A percentile compares a stretch with the other conserved stretches of the same genome.
Evolutionary conservation across 2,329 filamentous ascomycete genomes (phyloP).

Genomic region (Pseudocercospora pini-densiflorae): DNA sequence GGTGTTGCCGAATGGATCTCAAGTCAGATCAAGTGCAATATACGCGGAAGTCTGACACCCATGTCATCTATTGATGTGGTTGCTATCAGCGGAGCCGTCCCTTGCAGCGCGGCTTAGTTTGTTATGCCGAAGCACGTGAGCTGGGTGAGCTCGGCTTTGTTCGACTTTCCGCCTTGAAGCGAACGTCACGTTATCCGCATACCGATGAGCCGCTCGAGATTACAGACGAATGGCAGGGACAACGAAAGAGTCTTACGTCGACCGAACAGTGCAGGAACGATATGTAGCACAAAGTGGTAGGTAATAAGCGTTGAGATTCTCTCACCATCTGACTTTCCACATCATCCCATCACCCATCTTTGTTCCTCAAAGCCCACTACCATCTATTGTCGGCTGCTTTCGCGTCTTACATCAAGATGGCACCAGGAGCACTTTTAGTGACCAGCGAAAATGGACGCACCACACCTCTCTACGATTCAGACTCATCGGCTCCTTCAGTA

Average conservation of each 20-base stretch:
- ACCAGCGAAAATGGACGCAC: constrained; percentile 37
- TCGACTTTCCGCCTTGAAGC: constrained; percentile 6
- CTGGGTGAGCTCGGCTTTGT: constrained; percentile 7
- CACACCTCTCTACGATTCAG: constrained; percentile 28
- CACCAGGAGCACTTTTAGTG: constrained; percentile 45
- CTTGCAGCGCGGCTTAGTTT: constrained; percentile 1
- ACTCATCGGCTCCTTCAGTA: constrained; percentile 18
- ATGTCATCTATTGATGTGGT: neutral
- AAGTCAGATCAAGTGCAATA: neutral
- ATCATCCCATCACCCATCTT: neutral
- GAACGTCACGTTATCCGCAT: neutral
- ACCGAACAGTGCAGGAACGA: constrained; percentile 9
- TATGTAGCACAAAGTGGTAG: constrained; percentile 10
- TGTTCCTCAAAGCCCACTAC: neutral
- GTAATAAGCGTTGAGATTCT: constrained; percentile 10
- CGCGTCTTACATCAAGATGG: constrained; percentile 31
- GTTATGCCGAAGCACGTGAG: constrained; percentile 11
- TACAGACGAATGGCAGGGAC: neutral
- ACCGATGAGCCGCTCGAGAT: neutral
- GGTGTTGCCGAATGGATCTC: neutral
- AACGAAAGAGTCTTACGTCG: constrained; percentile 11
- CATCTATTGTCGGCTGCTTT: constrained; percentile 3
- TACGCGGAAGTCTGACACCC: neutral
- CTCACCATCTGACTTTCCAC: neutral
- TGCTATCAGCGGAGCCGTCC: neutral